Evolutionary conservation across 495 filamentous ascomycete genomes (phyloP).

Genomic region (Staphylotrichum longicolle): DNA sequence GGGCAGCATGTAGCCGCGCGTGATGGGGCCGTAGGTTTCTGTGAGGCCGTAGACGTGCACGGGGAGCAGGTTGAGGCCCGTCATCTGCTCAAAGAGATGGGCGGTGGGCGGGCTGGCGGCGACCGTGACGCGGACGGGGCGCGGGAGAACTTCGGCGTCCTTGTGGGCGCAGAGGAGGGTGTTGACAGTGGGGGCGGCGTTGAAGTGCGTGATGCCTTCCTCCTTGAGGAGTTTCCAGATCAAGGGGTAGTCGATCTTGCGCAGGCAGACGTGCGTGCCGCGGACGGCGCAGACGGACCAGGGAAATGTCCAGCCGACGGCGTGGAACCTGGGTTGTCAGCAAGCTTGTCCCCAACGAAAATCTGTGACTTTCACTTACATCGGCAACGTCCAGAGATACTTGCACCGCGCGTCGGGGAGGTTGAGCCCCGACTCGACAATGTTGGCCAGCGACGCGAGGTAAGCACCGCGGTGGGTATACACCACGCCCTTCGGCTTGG

Average conservation of each 20-base stretch:
- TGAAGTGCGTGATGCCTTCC: conserved; percentile 88
- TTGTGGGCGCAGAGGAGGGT: conserved; percentile 78
- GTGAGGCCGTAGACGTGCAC: conserved; percentile 96
- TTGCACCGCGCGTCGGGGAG: conserved; percentile 62
- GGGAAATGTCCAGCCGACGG: conserved; percentile 82
- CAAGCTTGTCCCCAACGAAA: not conserved
- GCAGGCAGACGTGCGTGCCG: conserved; percentile 90
- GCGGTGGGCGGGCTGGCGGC: conserved; percentile 87
- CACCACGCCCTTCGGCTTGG: conserved; percentile 88
- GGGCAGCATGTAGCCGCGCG: conserved; percentile 84
- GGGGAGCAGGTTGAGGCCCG: conserved; percentile 75
- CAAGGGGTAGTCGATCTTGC: conserved; percentile 90
- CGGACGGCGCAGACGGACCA: conserved; percentile 90
- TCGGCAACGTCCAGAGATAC: conserved; percentile 90
- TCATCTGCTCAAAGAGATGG: conserved; percentile 89
- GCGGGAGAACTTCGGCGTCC: conserved; percentile 65
- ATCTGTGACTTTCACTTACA: conserved; percentile 43
- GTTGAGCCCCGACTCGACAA: conserved; percentile 86
- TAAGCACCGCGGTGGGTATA: conserved; percentile 88
- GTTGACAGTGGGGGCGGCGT: conserved; percentile 94
- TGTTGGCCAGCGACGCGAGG: conserved; percentile 76
- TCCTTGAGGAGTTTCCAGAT: conserved; percentile 87
- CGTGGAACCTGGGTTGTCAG: conserved; percentile 65
- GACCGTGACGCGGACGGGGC: conserved; percentile 83
- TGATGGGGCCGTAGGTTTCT: conserved; percentile 95